phyloP scores from a whole-genome alignment of 208 protist genomes.

The Angomonas ambiguus region DNA sequence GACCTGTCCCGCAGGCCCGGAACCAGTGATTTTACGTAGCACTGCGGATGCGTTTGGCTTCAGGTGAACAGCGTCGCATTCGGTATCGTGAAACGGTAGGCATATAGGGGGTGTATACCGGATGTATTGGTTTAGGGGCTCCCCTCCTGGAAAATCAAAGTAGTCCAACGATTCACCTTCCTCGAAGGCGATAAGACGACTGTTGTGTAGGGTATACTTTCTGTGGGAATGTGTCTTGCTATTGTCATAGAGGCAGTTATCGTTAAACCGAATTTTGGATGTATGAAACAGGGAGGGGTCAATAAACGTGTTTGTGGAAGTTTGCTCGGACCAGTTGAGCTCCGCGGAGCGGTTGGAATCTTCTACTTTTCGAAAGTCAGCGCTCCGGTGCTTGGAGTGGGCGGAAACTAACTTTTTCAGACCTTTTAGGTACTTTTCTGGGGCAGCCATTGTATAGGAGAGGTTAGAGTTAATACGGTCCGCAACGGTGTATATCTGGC shows the following conservation, averaged over 20 bases:
- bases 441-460: conserved; percentile 7
- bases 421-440: conserved; percentile 12
- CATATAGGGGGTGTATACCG: conserved; percentile 48
- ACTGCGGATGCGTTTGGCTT: conserved; percentile 34
- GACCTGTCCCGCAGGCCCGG: conserved; percentile 8
- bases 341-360: not conserved
- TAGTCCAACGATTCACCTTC: conserved; percentile 18
- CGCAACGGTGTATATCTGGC: not conserved
- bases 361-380: not conserved
- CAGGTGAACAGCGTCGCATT: conserved; percentile 13
- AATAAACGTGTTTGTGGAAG: conserved; percentile 39
- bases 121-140: conserved; percentile 47
- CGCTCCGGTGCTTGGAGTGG: conserved; percentile 3
- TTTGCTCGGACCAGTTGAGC: conserved; percentile 20
- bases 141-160: conserved; percentile 28
- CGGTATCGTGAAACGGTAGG: conserved; percentile 23
- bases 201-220: conserved; percentile 25
- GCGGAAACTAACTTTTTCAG: not conserved
- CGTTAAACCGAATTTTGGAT: conserved; percentile 14
- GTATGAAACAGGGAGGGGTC: conserved; percentile 33
- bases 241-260: conserved; percentile 12
- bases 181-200: conserved; percentile 27
- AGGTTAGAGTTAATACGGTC: not conserved
- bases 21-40: conserved; percentile 39
- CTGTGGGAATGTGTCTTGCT: conserved; percentile 6